A percentile compares a stretch with the other conserved stretches of the same genome.
phyloP scores from a whole-genome alignment of 192 early-diverging fungal species.

The Dimargaris cristalligena region DNA sequence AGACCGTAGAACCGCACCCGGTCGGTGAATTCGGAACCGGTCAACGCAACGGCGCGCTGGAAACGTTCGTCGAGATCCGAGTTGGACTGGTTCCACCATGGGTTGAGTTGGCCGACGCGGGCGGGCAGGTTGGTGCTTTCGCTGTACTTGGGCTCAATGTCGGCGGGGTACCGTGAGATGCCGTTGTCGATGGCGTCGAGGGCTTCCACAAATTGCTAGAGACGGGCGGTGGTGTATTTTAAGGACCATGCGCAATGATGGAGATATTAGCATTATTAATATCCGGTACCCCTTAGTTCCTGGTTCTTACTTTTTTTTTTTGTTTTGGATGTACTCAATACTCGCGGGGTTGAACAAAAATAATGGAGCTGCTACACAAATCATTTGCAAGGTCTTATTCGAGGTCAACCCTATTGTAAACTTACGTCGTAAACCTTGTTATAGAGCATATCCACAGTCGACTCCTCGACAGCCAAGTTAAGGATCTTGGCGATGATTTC shows the following conservation, averaged over 20 bases:
- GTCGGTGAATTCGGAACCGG: conserved; percentile 59
- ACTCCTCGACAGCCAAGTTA: conserved; percentile 20
- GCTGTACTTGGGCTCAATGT: conserved; percentile 62
- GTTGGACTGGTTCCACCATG: conserved; percentile 85
- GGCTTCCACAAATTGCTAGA: conserved; percentile 58
- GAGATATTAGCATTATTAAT: too few species aligned
- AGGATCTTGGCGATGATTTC: conserved; percentile 43
- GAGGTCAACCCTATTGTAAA: too few species aligned
- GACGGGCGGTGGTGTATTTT: too few species aligned
- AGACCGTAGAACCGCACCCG: conserved; percentile 50
- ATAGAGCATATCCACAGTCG: conserved; percentile 49
- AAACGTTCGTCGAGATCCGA: conserved; percentile 53
- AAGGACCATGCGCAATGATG: too few species aligned
- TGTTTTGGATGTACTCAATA: too few species aligned
- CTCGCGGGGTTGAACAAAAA: too few species aligned
- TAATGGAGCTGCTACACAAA: too few species aligned
- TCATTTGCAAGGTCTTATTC: too few species aligned
- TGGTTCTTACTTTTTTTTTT: too few species aligned
- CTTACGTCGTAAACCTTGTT: conserved; percentile 75
- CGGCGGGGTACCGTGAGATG: conserved; percentile 67
- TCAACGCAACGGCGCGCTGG: conserved; percentile 46
- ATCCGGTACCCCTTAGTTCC: too few species aligned
- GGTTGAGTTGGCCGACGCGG: conserved; percentile 74
- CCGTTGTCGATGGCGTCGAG: conserved; percentile 87
- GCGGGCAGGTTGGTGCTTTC: conserved; percentile 67